Base-by-base conservation (phyloP, 164 flowering plant genomes). In the Nymphaea thermarum region DNA sequence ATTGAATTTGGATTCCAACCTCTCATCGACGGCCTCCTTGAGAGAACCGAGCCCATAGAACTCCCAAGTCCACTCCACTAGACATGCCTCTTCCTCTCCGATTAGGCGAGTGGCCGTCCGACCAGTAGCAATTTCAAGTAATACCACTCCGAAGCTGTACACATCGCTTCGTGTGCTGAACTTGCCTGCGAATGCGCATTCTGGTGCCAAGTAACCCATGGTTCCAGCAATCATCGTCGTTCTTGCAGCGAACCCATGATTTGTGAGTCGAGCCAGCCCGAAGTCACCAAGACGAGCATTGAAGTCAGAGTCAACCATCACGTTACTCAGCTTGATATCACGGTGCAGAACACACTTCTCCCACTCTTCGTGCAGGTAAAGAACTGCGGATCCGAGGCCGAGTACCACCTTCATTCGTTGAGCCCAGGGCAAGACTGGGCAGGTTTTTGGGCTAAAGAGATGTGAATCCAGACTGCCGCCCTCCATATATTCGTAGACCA, bases 221-320 rank as follows among this genome's bases (percentile, higher is more conserved):
- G 83, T 84, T 17, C 87, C 87, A 1, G 87, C 84, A 66, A 80
- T 61, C 2, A 73, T 75, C 4, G 85, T 84, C 11, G 83, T 84
- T 66, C 79, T 74, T 16, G 79, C 73, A 0, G 82, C 83, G 3
- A 71, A 63, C 0, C 67, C 81, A 74, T 84, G 87, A 60, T 80
- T 81, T 7, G 76, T 80, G 66, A 84, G 70, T 60, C 82, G 71
- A 0, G 85, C 83, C 5, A 84, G 72, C 41, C 87, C 87, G 12
- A 82, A 84, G 71, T 84, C 83, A 4, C 87, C 87, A 3, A 82
- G 83, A 73, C 82, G 82, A 2, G 80, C 81, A 68, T 80, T 84
- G 67, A 77, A 84, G 42, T 68, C 66, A 16, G 82, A 79, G 72
- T 82, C 85, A 55, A 84, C 18, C 85, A 84, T 80, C 3, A 84